These are phyloP conservation scores for Suillus variegatus DNA, from an alignment of 768 basidiomycete species.

Conservation along the genomic window DNA sequence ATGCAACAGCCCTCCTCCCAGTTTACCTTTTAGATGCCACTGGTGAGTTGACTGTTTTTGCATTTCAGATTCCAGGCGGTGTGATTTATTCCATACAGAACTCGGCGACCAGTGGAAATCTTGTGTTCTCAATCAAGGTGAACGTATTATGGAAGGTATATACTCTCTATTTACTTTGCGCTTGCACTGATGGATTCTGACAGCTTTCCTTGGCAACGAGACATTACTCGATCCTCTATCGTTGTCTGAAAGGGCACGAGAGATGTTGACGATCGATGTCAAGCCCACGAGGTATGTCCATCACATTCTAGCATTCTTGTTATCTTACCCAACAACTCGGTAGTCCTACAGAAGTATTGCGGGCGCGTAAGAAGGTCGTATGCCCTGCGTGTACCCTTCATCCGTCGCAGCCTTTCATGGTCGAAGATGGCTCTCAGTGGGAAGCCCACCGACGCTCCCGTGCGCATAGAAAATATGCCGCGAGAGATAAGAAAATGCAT, in stretches of 20 bases:
- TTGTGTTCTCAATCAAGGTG: constrained; percentile 54
- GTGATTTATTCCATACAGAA: constrained; percentile 33
- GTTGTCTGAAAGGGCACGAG: constrained; percentile 55
- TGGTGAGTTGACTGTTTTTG: constrained; percentile 37
- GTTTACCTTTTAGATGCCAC: constrained; percentile 72
- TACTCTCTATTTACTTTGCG: neutral
- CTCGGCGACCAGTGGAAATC: constrained; percentile 58
- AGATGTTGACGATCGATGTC: constrained; percentile 47
- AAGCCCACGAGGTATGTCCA: constrained; percentile 48
- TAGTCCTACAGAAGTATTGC: constrained; percentile 60
- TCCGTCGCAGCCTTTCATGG: constrained; percentile 57
- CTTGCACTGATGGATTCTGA: neutral
- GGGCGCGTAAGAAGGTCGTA: constrained; percentile 54
- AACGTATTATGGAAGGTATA: constrained; percentile 50
- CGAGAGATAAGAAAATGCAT: constrained; percentile 22
- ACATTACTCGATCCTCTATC: constrained; percentile 56
- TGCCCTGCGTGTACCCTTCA: constrained; percentile 68
- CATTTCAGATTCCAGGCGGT: neutral
- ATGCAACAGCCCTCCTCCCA: constrained; percentile 30
- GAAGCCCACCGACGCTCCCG: constrained; percentile 57
- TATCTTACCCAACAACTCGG: constrained; percentile 11
- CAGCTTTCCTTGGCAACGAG: constrained; percentile 57
- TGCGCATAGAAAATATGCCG: constrained; percentile 50
- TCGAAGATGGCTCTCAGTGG: constrained; percentile 59
- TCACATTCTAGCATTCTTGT: neutral